Evolutionary conservation across 306 rosid species (phyloP).

Genomic region (Fagus sylvatica): DNA sequence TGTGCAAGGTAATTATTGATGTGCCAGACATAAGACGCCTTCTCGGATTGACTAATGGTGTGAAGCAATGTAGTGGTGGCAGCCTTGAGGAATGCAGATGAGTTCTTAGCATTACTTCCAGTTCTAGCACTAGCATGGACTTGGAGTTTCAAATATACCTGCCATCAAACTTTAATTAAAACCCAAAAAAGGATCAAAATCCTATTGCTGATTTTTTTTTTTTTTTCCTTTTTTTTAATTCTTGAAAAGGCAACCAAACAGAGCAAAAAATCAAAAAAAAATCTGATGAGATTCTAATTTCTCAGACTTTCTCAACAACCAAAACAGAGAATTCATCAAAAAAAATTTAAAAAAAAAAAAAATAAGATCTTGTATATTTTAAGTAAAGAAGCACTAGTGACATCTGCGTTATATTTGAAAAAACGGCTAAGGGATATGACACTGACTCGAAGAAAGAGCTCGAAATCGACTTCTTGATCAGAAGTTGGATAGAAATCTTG

Average conservation of each 20-base stretch:
- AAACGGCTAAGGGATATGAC: background rate
- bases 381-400: too few species aligned
- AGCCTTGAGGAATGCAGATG: constrained; percentile 89
- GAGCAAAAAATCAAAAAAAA: background rate
- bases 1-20: constrained; percentile 81
- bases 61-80: constrained; percentile 98
- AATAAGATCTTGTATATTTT: too few species aligned
- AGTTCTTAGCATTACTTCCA: constrained; percentile 72
- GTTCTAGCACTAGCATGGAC: constrained; percentile 70
- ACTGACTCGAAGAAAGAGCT: constrained; percentile 81
- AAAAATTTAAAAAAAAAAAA: background rate
- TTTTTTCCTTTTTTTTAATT: background rate
- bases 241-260: background rate
- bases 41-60: constrained; percentile 98
- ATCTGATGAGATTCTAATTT: background rate
- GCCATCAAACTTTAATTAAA: constrained; percentile 6
- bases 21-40: constrained; percentile 89
- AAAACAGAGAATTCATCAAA: background rate
- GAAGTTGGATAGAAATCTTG: constrained; percentile 61
- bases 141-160: constrained; percentile 85
- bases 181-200: background rate
- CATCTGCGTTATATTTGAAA: too few species aligned
- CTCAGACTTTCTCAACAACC: background rate
- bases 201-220: background rate
- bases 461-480: constrained; percentile 86